Percentiles rank a stretch among this genome's conserved stretches.
These are phyloP conservation scores for Coemansia sp. DNA, from an alignment of 192 early-diverging fungal genomes.

Conservation along the genomic window DNA sequence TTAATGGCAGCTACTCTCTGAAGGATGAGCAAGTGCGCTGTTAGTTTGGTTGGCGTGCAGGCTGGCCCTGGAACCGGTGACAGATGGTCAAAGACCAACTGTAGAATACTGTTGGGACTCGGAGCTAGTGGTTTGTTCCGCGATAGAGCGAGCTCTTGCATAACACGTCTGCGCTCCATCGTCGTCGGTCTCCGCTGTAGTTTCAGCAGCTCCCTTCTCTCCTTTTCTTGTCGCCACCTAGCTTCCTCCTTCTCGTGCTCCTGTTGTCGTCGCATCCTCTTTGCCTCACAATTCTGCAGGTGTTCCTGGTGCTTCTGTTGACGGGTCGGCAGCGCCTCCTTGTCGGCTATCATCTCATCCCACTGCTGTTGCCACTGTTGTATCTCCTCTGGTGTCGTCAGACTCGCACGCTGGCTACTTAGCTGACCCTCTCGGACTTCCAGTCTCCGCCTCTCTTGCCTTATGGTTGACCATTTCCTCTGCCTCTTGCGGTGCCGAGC, in stretches of 20 bases:
- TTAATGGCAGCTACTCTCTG: constrained; percentile 4
- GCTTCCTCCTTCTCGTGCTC: neutral
- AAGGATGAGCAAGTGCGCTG: neutral
- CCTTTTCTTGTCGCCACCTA: neutral
- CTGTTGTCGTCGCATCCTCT: neutral
- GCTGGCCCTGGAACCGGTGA: neutral
- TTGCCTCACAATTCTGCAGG: neutral
- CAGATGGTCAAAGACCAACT: neutral
- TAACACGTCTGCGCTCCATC: neutral
- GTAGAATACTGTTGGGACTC: neutral
- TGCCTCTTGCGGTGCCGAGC: too few relatives aligned
- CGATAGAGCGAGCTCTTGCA: neutral
- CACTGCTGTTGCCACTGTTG: neutral
- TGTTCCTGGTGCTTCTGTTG: neutral
- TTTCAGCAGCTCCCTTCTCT: neutral
- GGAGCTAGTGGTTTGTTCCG: too few relatives aligned
- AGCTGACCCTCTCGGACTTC: too few relatives aligned
- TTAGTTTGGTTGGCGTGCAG: neutral
- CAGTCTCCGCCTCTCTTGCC: too few relatives aligned
- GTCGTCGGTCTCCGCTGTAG: neutral
- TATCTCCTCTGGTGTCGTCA: neutral
- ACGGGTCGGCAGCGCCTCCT: neutral
- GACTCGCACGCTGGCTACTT: neutral
- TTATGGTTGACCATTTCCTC: too few relatives aligned
- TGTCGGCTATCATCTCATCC: neutral